Percentiles rank a stretch among this genome's conserved stretches.
Evolutionary conservation across 192 early-diverging fungal species (phyloP).

Genomic region (Umbelopsis sp.): DNA sequence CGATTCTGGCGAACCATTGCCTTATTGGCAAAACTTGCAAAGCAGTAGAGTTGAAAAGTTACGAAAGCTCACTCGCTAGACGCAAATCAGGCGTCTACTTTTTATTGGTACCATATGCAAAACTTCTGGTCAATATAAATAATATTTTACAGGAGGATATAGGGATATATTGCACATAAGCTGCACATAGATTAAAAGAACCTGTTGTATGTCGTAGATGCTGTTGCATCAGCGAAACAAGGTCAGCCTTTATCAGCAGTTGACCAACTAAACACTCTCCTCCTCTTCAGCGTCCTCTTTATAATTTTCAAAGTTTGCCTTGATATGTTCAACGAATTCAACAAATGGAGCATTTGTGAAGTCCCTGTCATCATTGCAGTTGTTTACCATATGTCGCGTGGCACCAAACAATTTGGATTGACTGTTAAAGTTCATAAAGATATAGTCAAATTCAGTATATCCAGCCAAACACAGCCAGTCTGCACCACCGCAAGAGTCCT

Average conservation of each 20-base stretch:
- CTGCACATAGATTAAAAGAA: no score
- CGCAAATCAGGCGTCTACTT: no score
- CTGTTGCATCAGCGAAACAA: no score
- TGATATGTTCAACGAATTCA: background rate
- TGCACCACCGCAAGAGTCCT: constrained; percentile 10
- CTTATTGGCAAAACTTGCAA: no score
- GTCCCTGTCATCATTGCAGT: background rate
- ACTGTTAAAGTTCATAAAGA: constrained; percentile 7
- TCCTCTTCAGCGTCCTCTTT: background rate
- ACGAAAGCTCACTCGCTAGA: no score
- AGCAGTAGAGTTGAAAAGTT: no score
- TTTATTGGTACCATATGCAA: no score
- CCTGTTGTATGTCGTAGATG: no score
- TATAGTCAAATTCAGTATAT: constrained; percentile 4
- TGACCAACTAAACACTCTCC: background rate
- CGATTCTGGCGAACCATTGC: no score
- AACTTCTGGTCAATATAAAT: no score
- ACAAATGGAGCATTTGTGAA: background rate
- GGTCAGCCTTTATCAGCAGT: background rate
- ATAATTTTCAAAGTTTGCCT: background rate
- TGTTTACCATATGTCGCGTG: background rate
- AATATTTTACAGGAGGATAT: no score
- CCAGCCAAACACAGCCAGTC: background rate
- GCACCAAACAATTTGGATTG: background rate
- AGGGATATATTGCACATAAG: no score